phyloP scores from a whole-genome alignment of 257 asterid species.

The Penstemon eatonii region DNA sequence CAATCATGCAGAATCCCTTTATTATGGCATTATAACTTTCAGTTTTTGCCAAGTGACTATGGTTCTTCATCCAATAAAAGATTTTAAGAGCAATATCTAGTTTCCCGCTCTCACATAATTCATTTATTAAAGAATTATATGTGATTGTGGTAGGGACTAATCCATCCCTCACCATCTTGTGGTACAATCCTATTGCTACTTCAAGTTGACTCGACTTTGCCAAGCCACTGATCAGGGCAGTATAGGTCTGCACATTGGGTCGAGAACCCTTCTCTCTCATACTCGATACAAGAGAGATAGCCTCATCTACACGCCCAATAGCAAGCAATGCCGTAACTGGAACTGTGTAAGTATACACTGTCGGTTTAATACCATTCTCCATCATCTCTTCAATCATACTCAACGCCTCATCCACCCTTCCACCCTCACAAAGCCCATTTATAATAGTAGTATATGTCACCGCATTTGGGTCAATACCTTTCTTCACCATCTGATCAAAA shows the following conservation, averaged over 20 bases:
- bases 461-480: conserved; percentile 69
- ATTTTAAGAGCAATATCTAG: conserved; percentile 48
- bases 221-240: conserved; percentile 77
- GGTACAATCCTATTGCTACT: conserved; percentile 79
- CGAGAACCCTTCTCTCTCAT: conserved; percentile 62
- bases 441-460: conserved; percentile 69
- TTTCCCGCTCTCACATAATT: conserved; percentile 53
- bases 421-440: conserved; percentile 74
- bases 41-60: conserved; percentile 48
- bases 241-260: conserved; percentile 80
- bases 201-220: conserved; percentile 59
- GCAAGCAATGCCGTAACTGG: conserved; percentile 64
- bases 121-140: conserved; percentile 67
- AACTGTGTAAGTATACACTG: conserved; percentile 68
- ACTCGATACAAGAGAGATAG: conserved; percentile 61
- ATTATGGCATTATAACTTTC: conserved; percentile 69
- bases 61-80: conserved; percentile 63
- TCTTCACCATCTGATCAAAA: conserved; percentile 71
- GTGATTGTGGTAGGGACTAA: conserved; percentile 71
- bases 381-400: conserved; percentile 70
- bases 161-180: conserved; percentile 73
- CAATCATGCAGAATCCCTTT: conserved; percentile 65
- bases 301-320: conserved; percentile 60
- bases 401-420: conserved; percentile 70
- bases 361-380: conserved; percentile 62